Evolutionary conservation across 1,139 yeast species (phyloP), one percentile per base, ranked within the genome.

Genomic region (Debaryomyces sp.): DNA sequence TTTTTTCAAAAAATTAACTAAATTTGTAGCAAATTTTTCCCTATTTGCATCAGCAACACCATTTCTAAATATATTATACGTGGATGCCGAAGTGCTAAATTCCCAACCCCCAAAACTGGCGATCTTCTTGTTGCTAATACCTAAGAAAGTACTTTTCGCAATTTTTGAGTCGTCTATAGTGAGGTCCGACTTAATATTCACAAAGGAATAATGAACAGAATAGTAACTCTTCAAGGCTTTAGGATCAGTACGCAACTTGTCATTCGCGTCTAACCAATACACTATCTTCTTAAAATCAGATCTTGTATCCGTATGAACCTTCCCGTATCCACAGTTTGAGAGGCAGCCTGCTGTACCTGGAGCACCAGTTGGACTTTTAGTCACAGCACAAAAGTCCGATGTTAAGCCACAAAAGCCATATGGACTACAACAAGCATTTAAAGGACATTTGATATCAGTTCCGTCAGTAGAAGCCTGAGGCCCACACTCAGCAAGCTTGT

Each of bases 271-370:
- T 44, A 58, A 24, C 62, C 60, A 60, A 48, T 60, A 60, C n/a
- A 47, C 54, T n/a, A 56, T 51, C 15, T 46, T 57, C 33, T 55
- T 56, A 35, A 53, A 60, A n/a, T 49, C 41, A 10, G 52, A 37
- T 18, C 55, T 58, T 15, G 55, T 50, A 15, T 47, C 50, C 4
- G 54, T 52, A 15, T 52, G 61, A n/a, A 59, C 27, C 7, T 43
- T 42, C 3, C 62, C 63, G 42, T 50, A 50, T 9, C 58, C 59
- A 56, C 63, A 59, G 48, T 59, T 58, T 2, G 54, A 50, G 33
- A 47, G 46, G 50, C 63, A 59, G 2, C 56, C 56, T 12, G 50
- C 40, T 10, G 60, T 53, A 15, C 53, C 51, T 17, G 51, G 53
- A 2, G 53, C 45, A 4, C 44, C 44, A 5, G 51, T 50, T 9